Base-by-base conservation (phyloP, 208 protist genomes). In the Trypanosoma mega region DNA sequence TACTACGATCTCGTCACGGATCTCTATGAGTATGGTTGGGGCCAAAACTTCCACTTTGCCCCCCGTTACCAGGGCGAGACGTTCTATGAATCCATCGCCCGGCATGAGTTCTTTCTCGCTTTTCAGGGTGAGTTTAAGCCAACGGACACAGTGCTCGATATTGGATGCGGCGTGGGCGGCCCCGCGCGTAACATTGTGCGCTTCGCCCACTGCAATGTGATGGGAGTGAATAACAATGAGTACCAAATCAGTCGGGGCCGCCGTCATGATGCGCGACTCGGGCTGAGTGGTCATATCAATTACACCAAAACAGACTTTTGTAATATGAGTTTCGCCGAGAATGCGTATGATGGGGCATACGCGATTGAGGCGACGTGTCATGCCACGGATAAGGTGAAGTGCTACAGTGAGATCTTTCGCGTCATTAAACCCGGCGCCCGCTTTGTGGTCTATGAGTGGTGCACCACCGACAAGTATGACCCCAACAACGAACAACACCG, bases 21-120 rank as follows among this genome's bases (percentile, higher is more conserved):
- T 76, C 98, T 98, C 66, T 98, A 98, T 80, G 93, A 98, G 80
- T 98, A 92, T 52, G 97, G 97, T 61, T 99, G 96, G 96, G 96
- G 97, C 50, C 87, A 97, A 67, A 90, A 87, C 70, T 99, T 98
- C 78, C 96, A 98, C 74, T 98, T 98, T 68, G 92, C 94, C 36
- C 74, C 87, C 8, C 80, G 74, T 36, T 90, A 83, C 70, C 30
- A 36, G 2, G 78, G 74, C 24, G 98, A 99, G 76, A 82, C 72
- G 30, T 97, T 98, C 65, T 85, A 79, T 55, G 90, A 94, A 63
- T 93, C 85, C 30, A 90, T 98, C 63, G 73, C 72, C 21, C 90
- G 98, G 52, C 96, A 98, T 79, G 97, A 99, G 87, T 87, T 97
- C 80, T 98, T 94, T 61, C 80, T 99, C 21, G 96, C 90, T 0